Conservation (phyloP, 1,284 basidiomycete species). For the Meira miltonrushii region DNA sequence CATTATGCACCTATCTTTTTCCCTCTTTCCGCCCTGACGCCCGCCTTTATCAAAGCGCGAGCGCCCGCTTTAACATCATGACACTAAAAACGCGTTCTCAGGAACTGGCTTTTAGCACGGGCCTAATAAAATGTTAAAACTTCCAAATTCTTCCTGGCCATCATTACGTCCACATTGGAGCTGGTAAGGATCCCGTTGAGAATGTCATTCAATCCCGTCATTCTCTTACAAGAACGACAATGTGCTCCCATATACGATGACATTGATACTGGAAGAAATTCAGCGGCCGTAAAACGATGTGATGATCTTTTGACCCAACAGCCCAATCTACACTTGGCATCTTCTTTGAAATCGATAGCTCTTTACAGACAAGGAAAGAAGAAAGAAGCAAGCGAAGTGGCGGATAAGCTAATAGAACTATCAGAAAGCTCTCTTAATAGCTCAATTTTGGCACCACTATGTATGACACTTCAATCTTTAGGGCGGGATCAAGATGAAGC, state of each 20-base stretch:
- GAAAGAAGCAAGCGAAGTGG: constrained; percentile 70
- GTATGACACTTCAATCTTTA: constrained; percentile 62
- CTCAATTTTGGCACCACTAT: not conserved
- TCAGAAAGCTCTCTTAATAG: constrained; percentile 68
- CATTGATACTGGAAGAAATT: constrained; percentile 33
- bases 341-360: constrained; percentile 72
- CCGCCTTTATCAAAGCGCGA: no score
- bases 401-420: constrained; percentile 70
- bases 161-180: no score
- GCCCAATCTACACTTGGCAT: constrained; percentile 25
- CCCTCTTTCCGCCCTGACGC: no score
- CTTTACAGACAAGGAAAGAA: constrained; percentile 73
- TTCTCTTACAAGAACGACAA: constrained; percentile 30
- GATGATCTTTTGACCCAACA: constrained; percentile 15
- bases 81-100: no score
- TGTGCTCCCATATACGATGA: constrained; percentile 36
- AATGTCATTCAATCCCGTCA: constrained; percentile 25
- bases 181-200: no score
- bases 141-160: no score
- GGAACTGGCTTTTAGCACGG: no score
- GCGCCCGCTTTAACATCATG: no score
- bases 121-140: no score
- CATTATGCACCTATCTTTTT: no score
- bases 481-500: constrained; percentile 62
- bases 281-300: constrained; percentile 6